phyloP scores from a whole-genome alignment of 2,329 filamentous ascomycete genomes.

The Sarocladium strictum region DNA sequence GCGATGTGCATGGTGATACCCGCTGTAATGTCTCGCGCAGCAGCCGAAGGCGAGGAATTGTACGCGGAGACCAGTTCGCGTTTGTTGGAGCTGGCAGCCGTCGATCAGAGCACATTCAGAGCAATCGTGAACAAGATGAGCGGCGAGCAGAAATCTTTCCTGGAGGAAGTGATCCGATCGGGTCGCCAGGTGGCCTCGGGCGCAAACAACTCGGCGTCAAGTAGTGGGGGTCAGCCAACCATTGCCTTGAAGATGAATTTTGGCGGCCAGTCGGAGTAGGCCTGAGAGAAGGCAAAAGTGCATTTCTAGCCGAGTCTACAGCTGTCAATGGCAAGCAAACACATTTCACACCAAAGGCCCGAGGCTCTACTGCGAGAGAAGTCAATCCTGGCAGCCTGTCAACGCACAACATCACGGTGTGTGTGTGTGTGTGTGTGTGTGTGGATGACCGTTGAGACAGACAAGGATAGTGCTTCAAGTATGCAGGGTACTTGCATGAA shows the following conservation, averaged over 20 bases:
- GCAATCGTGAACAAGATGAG: conserved; percentile 66
- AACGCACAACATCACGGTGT: background rate
- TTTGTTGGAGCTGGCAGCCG: conserved; percentile 74
- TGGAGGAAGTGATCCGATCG: conserved; percentile 74
- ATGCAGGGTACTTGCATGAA: background rate
- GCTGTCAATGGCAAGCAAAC: conserved; percentile 2
- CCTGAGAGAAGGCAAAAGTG: background rate
- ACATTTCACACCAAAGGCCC: background rate
- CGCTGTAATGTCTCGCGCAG: conserved; percentile 66
- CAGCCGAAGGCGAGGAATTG: conserved; percentile 49
- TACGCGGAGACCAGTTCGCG: conserved; percentile 70
- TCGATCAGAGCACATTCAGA: conserved; percentile 68
- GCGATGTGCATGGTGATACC: conserved; percentile 75
- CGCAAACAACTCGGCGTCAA: conserved; percentile 27
- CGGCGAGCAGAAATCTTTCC: conserved; percentile 63
- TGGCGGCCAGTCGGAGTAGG: conserved; percentile 34
- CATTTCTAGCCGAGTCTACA: conserved; percentile 9
- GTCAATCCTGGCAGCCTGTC: background rate
- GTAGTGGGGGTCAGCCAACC: conserved; percentile 57
- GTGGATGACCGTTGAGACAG: background rate
- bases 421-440: background rate
- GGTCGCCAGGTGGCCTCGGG: conserved; percentile 44
- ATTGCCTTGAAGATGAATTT: conserved; percentile 98
- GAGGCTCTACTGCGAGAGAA: background rate
- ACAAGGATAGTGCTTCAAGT: background rate